Conservation (phyloP, 129 eudicot species). For the Arctium lappa region DNA sequence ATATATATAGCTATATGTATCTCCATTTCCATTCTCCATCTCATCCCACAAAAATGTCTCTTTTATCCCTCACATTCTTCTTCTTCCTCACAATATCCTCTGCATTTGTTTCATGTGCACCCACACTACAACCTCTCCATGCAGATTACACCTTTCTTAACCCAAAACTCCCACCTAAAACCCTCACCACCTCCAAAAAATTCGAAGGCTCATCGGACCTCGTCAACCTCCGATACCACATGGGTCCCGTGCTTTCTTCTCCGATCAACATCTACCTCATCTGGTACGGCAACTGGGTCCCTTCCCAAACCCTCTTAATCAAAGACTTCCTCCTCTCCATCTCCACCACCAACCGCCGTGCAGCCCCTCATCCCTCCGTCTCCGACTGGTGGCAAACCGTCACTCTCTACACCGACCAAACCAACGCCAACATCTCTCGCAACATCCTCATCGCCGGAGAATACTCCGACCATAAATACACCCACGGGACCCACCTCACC, state of each 20-base stretch:
- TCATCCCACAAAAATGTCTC: neutral
- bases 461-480: constrained; percentile 51
- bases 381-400: constrained; percentile 37
- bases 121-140: neutral
- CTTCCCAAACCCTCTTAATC: constrained; percentile 36
- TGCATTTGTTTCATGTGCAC: neutral
- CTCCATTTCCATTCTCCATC: neutral
- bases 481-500: constrained; percentile 69
- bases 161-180: constrained; percentile 54
- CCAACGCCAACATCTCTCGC: constrained; percentile 27
- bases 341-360: constrained; percentile 33
- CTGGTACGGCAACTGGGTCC: constrained; percentile 89
- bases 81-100: constrained; percentile 3
- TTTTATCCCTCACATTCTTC: constrained; percentile 12
- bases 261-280: constrained; percentile 79
- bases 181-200: constrained; percentile 55
- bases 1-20: too few species aligned
- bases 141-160: constrained; percentile 23
- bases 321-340: constrained; percentile 36
- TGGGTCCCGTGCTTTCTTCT: constrained; percentile 93
- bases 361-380: constrained; percentile 25
- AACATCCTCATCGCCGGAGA: constrained; percentile 36
- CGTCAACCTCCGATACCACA: constrained; percentile 77
- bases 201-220: constrained; percentile 84
- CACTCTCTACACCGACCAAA: constrained; percentile 24